These are phyloP conservation scores for Chamaenerion angustifolium DNA, from an alignment of 345 rosid species.

Conservation along the genomic window DNA sequence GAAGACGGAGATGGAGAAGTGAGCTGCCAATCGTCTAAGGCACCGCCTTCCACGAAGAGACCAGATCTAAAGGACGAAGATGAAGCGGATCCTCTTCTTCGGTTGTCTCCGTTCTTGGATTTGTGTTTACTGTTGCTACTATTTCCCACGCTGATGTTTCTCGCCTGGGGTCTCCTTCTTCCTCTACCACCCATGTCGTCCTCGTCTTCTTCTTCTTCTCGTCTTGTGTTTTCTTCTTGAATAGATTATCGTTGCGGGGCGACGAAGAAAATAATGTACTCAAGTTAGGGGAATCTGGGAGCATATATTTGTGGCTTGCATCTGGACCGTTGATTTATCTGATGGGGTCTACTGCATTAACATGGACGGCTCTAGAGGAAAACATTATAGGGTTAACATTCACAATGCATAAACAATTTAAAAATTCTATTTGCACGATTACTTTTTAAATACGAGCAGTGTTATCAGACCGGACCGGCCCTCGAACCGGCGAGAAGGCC, in stretches of 20 bases:
- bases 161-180: slow-evolving; percentile 3
- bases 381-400: too few species aligned
- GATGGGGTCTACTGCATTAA: background rate
- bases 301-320: background rate
- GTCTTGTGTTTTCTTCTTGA: background rate
- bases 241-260: background rate
- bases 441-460: too few species aligned
- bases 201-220: slow-evolving; percentile 1
- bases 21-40: slow-evolving; percentile 49
- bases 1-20: slow-evolving; percentile 18
- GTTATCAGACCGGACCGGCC: too few species aligned
- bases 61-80: slow-evolving; percentile 17
- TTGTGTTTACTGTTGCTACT: slow-evolving; percentile 29
- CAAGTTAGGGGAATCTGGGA: background rate
- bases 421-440: too few species aligned
- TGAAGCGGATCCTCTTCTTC: slow-evolving; percentile 15
- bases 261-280: background rate
- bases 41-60: slow-evolving; percentile 69
- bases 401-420: too few species aligned
- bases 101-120: slow-evolving; percentile 18
- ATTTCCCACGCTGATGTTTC: background rate
- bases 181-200: slow-evolving; percentile 5
- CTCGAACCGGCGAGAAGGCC: too few species aligned
- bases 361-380: slow-evolving; percentile 3
- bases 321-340: slow-evolving; percentile 5